Conservation (phyloP, 169 alveolate genomes). For the Hepatocystis sp. region DNA sequence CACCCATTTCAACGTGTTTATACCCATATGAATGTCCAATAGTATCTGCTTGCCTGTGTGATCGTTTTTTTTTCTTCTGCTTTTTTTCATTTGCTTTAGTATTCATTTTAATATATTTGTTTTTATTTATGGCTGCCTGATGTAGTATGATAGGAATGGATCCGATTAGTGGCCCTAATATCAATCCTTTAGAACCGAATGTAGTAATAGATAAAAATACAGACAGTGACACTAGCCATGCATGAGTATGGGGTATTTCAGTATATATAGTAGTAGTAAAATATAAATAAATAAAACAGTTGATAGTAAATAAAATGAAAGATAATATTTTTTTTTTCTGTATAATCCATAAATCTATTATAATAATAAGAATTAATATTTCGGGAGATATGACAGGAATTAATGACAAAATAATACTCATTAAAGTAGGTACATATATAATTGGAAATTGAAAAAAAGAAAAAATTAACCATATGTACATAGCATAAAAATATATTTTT, state of each 20-base stretch:
- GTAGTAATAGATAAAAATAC: slow-evolving; percentile 77
- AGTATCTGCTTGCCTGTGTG: background rate
- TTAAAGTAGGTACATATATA: slow-evolving; percentile 81
- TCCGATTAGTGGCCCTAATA: slow-evolving; percentile 75
- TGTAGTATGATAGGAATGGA: slow-evolving; percentile 59
- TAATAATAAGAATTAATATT: slow-evolving; percentile 31
- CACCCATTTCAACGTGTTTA: too few species aligned
- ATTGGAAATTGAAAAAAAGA: slow-evolving; percentile 79
- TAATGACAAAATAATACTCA: slow-evolving; percentile 75
- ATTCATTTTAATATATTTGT: slow-evolving; percentile 4
- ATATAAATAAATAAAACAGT: slow-evolving; percentile 71
- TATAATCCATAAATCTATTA: slow-evolving; percentile 57
- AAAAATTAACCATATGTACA: slow-evolving; percentile 79
- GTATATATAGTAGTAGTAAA: slow-evolving; percentile 79
- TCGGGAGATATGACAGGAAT: slow-evolving; percentile 80
- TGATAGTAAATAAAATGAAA: slow-evolving; percentile 12
- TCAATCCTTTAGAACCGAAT: slow-evolving; percentile 79
- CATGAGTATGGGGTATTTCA: slow-evolving; percentile 80
- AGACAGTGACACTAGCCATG: slow-evolving; percentile 82
- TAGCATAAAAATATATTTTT: slow-evolving; percentile 71
- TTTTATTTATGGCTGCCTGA: slow-evolving; percentile 35
- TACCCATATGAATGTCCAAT: too few species aligned
- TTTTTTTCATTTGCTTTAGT: background rate
- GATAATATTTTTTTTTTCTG: slow-evolving; percentile 29
- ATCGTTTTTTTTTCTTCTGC: background rate